phyloP scores from a whole-genome alignment of 371 early-diverging fungal species.

The Mucor plumbeus region DNA sequence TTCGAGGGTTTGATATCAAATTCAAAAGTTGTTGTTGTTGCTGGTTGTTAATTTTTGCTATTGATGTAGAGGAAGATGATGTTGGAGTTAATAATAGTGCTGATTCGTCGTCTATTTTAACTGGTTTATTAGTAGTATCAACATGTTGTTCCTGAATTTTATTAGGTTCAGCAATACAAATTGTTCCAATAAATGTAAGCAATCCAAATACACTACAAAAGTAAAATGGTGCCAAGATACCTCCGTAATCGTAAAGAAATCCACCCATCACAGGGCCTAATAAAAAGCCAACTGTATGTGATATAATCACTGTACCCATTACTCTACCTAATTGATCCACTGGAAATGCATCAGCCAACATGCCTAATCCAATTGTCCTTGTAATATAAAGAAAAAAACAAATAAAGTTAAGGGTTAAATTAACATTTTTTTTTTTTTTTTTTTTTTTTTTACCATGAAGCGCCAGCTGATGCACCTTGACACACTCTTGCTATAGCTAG shows the following conservation, averaged over 20 bases:
- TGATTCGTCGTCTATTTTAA: not conserved
- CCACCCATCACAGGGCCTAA: conserved; percentile 77
- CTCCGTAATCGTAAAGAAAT: conserved; percentile 61
- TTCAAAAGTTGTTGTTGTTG: not conserved
- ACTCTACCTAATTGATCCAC: conserved; percentile 60
- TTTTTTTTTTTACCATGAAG: conserved; percentile 62
- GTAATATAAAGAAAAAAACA: not conserved
- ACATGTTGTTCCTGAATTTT: conserved; percentile 13
- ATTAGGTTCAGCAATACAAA: conserved; percentile 54
- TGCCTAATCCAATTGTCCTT: conserved; percentile 65
- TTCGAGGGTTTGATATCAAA: conserved; percentile 41
- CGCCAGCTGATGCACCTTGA: conserved; percentile 73
- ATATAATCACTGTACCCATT: conserved; percentile 59
- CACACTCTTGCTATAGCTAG: conserved; percentile 68
- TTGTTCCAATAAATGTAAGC: conserved; percentile 58
- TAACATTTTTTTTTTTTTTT: not conserved
- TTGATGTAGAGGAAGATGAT: not conserved
- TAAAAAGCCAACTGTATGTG: conserved; percentile 36
- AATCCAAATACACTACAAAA: conserved; percentile 63
- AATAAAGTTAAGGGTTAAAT: not conserved
- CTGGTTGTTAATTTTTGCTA: not conserved
- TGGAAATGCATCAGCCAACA: conserved; percentile 74
- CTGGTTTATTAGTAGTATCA: not conserved
- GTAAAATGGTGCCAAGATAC: conserved; percentile 65
- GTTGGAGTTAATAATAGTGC: not conserved